Evolutionary conservation across 768 basidiomycete species (phyloP).

Genomic region (Phanerodontia chrysosporium): DNA sequence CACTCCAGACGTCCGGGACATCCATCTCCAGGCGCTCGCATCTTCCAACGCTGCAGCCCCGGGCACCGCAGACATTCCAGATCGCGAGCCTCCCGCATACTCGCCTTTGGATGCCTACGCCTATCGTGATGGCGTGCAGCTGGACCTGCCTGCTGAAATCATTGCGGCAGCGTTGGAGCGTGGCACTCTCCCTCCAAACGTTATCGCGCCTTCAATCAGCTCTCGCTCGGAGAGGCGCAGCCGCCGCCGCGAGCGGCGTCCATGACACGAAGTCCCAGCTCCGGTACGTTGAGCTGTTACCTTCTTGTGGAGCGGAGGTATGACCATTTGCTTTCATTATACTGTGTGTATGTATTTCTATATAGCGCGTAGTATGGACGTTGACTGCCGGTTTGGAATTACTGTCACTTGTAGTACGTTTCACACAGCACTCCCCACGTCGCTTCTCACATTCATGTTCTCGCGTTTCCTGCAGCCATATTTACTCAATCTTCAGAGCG

Average conservation of each 20-base stretch:
- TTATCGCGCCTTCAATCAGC: slow-evolving; percentile 36
- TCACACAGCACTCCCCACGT: neutral
- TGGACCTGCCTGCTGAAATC: slow-evolving; percentile 89
- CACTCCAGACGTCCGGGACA: slow-evolving; percentile 81
- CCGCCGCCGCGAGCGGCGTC: slow-evolving; percentile 33
- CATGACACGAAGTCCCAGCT: slow-evolving; percentile 13
- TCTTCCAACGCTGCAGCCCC: slow-evolving; percentile 12
- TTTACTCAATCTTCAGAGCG: neutral
- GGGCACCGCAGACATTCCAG: slow-evolving; percentile 5
- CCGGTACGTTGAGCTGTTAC: slow-evolving; percentile 1
- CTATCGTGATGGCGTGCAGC: slow-evolving; percentile 85
- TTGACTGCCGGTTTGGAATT: neutral
- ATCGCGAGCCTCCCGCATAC: slow-evolving; percentile 68
- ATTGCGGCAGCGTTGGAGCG: slow-evolving; percentile 88
- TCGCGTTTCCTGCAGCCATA: neutral
- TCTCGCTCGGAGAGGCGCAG: slow-evolving; percentile 40
- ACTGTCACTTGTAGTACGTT: slow-evolving; percentile 4
- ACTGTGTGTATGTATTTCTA: slow-evolving; percentile 16
- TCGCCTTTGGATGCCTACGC: slow-evolving; percentile 84
- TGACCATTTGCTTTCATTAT: slow-evolving; percentile 1
- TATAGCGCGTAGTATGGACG: slow-evolving; percentile 8
- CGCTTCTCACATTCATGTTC: neutral
- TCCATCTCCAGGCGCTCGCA: slow-evolving; percentile 68
- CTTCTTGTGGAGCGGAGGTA: neutral
- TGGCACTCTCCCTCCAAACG: slow-evolving; percentile 52